These are phyloP conservation scores for Botrytis byssoidea DNA, from an alignment of 2,329 filamentous ascomycete species.

Conservation along the genomic window DNA sequence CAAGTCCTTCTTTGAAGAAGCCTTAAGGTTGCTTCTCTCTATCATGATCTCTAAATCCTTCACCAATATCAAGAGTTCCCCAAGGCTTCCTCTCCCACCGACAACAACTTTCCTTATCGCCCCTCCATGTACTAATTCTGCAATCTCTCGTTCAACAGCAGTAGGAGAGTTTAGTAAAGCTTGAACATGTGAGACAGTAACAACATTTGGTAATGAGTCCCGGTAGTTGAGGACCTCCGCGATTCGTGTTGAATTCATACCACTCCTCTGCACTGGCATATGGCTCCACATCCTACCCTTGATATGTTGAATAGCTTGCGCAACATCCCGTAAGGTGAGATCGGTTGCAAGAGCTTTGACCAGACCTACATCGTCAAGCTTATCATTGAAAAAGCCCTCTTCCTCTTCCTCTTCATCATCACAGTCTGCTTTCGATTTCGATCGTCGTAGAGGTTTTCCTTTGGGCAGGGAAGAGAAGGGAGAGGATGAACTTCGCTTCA, in stretches of 20 bases:
- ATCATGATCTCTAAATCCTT: constrained; percentile 55
- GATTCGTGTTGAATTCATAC: constrained; percentile 63
- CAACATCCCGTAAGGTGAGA: constrained; percentile 57
- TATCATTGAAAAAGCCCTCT: constrained; percentile 44
- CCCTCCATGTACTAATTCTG: constrained; percentile 56
- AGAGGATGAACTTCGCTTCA: constrained; percentile 34
- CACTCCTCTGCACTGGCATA: constrained; percentile 55
- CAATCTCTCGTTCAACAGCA: constrained; percentile 64
- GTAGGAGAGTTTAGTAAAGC: constrained; percentile 63
- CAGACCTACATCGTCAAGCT: constrained; percentile 60
- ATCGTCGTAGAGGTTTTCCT: constrained; percentile 32
- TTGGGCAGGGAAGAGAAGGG: constrained; percentile 36
- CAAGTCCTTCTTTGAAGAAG: constrained; percentile 52
- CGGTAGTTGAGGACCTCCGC: constrained; percentile 64
- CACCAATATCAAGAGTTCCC: constrained; percentile 63
- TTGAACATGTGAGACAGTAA: constrained; percentile 65
- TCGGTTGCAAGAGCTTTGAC: constrained; percentile 55
- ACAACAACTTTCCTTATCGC: constrained; percentile 61
- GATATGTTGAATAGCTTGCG: constrained; percentile 64
- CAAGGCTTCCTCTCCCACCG: constrained; percentile 54
- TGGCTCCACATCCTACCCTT: constrained; percentile 61
- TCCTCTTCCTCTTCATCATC: constrained; percentile 30
- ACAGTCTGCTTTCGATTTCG: constrained; percentile 23
- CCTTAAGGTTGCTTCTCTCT: constrained; percentile 41
- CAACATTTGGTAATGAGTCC: constrained; percentile 58